Evolutionary conservation across 352 stramenopile genomes (phyloP).

Genomic region (Pythium pyrilobum): DNA sequence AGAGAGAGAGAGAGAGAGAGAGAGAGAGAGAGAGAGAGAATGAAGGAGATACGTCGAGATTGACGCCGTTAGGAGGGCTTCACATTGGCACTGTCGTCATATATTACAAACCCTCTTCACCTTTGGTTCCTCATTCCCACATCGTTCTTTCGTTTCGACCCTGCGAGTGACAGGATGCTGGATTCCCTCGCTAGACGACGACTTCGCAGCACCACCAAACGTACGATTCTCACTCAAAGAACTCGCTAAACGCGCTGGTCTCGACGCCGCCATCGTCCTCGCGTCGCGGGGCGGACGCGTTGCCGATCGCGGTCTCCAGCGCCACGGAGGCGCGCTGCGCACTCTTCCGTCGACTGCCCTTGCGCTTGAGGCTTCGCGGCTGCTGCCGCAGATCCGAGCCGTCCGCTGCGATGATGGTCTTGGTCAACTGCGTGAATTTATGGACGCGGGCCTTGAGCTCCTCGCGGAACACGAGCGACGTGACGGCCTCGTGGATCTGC

Average conservation of each 20-base stretch:
- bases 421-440: conserved; percentile 42
- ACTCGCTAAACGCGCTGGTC: conserved; percentile 4
- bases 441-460: conserved; percentile 44
- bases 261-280: conserved; percentile 1
- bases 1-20: too few relatives aligned
- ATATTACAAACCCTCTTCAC: too few relatives aligned
- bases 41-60: background rate
- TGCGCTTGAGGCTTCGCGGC: background rate
- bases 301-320: background rate
- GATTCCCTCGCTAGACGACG: too few relatives aligned
- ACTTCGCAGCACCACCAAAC: too few relatives aligned
- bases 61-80: too few relatives aligned
- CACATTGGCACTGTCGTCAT: too few relatives aligned
- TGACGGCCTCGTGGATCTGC: conserved; percentile 44
- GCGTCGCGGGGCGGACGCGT: background rate
- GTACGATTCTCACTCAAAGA: conserved; percentile 8
- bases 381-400: background rate
- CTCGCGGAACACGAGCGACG: conserved; percentile 53
- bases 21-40: background rate
- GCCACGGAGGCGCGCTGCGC: background rate
- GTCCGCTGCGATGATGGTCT: background rate
- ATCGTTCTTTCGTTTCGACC: too few relatives aligned
- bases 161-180: too few relatives aligned
- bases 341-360: background rate
- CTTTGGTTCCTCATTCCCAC: too few relatives aligned